Base-by-base conservation (phyloP, 192 early-diverging fungal genomes). In the Martensiomyces pterosporus region DNA sequence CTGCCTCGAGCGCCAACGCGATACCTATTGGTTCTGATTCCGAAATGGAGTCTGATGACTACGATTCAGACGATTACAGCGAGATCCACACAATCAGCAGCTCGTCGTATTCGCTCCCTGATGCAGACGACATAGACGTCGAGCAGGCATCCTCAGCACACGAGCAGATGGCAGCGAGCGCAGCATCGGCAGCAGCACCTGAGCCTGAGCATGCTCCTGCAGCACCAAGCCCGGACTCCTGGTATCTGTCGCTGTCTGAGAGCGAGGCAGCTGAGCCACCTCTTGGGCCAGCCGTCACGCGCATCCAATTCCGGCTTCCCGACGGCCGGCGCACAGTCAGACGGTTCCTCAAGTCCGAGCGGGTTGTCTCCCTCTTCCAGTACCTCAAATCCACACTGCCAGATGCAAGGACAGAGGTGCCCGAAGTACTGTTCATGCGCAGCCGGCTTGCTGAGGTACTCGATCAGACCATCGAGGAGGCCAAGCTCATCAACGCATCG, bases 221-320 rank as follows among this genome's bases (percentile, higher is more conserved):
- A 23, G 36, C 35, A 5, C 19, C 38, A 10, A 47, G 39, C 33
- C 52, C 52, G 2, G 64, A 53, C 26, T 55, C 67, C 6, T 63
- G 59, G 59, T 77, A 77, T 57, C 25, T 14, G 41, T 39, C 41
- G 5, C 45, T 72, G 36, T 49, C 64, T 1, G 48, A 37, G 14
- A 43, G 34, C 0, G 63, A 50, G 27, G 60, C 51, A 16, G 26
- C 49, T 21, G 68, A 71, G 52, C 74, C 61, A 19, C 64, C 82
- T 9, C 75, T 73, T 1, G 78, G 80, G 10, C 48, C 75, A 3
- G 63, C 77, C 2, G 77, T 79, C 2, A 89, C 90, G 9, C 79
- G 89, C 25, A 81, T 97, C 42, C 90, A 93, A 56, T 74, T 94
- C 48, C 82, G 89, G 25, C 65, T 93, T 39, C 83, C 89, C 8